Percentiles rank a stretch among this genome's conserved stretches.
Conservation (phyloP, 805 yeast species). For the Ogataea henricii region DNA sequence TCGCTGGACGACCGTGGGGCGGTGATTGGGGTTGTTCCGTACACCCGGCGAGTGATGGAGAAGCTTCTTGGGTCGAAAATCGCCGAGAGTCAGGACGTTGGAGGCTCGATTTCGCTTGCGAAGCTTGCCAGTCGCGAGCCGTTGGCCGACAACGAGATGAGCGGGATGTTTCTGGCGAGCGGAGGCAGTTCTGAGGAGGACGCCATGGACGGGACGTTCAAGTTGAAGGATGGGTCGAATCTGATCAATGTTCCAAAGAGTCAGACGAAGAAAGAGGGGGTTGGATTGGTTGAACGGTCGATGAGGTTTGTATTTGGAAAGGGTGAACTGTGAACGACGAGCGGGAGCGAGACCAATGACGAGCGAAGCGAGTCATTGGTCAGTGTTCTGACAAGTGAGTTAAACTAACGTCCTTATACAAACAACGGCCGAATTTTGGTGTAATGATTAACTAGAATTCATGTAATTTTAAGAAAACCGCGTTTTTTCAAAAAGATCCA, state of each 20-base stretch:
- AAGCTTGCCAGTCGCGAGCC: slow-evolving; percentile 15
- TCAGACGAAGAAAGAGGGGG: slow-evolving; percentile 16
- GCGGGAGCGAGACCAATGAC: background rate
- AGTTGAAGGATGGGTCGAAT: slow-evolving; percentile 44
- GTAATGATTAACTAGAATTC: no score
- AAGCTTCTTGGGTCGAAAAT: slow-evolving; percentile 52
- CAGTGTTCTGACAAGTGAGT: no score
- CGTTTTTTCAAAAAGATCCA: background rate
- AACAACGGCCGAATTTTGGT: no score
- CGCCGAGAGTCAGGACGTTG: slow-evolving; percentile 48
- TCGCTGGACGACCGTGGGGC: slow-evolving; percentile 60
- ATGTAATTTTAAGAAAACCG: no score
- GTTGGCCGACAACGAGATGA: slow-evolving; percentile 15
- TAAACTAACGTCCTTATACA: no score
- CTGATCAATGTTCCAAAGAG: slow-evolving; percentile 35
- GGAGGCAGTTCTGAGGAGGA: slow-evolving; percentile 15
- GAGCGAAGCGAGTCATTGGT: background rate
- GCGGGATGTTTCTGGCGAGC: slow-evolving; percentile 16
- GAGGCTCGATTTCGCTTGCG: slow-evolving; percentile 35
- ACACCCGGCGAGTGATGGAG: slow-evolving; percentile 60
- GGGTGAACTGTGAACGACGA: slow-evolving; percentile 16
- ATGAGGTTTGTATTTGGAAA: slow-evolving; percentile 24
- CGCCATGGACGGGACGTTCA: slow-evolving; percentile 26
- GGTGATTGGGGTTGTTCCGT: slow-evolving; percentile 66
- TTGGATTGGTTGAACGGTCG: slow-evolving; percentile 17